Percentiles rank a stretch among this genome's conserved stretches.
Conservation (phyloP, 2,329 filamentous ascomycete genomes). For the Hypomyces perniciosus region DNA sequence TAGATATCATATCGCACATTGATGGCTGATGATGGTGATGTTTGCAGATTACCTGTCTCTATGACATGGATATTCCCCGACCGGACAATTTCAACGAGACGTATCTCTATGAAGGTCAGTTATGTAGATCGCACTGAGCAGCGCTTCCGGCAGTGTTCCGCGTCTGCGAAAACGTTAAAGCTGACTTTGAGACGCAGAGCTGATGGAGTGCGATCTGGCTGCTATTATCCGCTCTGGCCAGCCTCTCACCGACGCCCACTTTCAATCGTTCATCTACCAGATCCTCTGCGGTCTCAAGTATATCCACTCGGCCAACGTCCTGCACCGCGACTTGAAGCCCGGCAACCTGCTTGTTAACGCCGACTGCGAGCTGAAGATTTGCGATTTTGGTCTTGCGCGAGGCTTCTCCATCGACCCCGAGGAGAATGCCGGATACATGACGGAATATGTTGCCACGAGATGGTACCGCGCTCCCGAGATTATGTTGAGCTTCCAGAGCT, state of each 20-base stretch:
- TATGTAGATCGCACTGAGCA: not conserved
- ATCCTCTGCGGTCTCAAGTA: conserved; percentile 98
- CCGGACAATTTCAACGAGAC: conserved; percentile 99
- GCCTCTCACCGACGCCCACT: conserved; percentile 94
- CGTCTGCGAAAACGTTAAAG: not conserved
- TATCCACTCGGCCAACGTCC: conserved; percentile 96
- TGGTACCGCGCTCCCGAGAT: conserved; percentile 96
- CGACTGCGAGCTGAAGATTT: conserved; percentile 99
- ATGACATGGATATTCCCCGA: conserved; percentile 98
- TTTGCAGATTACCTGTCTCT: conserved; percentile 87
- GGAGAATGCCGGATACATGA: conserved; percentile 99
- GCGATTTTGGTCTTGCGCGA: conserved; percentile 92
- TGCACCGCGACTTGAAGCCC: conserved; percentile 95
- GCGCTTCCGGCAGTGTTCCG: not conserved
- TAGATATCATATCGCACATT: not conserved
- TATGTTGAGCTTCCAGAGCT: conserved; percentile 99
- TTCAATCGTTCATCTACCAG: conserved; percentile 99
- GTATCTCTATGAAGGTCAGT: conserved; percentile 91
- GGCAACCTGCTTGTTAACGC: conserved; percentile 97
- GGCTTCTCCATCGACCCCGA: conserved; percentile 96
- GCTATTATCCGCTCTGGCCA: conserved; percentile 97
- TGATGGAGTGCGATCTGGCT: conserved; percentile 98
- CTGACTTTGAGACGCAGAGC: conserved; percentile 51
- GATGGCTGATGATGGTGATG: conserved; percentile 4
- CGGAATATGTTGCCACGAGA: conserved; percentile 95